Percentiles rank a stretch among this genome's conserved stretches.
phyloP scores from a whole-genome alignment of 495 filamentous ascomycete species.

The Penicillium waksmanii region DNA sequence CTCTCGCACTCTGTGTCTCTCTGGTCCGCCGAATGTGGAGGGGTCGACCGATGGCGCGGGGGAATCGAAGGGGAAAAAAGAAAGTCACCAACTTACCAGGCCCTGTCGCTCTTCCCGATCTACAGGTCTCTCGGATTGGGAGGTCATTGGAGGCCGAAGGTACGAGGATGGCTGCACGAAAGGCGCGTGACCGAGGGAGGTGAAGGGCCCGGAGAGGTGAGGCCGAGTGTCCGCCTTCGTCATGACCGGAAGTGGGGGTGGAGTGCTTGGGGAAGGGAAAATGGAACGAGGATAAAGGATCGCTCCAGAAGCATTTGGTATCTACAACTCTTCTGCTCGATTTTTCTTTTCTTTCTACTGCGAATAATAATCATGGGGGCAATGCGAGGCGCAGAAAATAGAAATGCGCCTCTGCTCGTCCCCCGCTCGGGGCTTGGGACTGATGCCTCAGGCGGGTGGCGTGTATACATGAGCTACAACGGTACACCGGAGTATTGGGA shows the following conservation, averaged over 20 bases:
- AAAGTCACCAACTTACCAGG: constrained; percentile 66
- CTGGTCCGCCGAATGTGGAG: background rate
- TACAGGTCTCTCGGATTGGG: constrained; percentile 70
- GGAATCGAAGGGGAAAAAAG: constrained; percentile 12
- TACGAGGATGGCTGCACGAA: constrained; percentile 86
- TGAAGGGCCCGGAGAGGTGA: constrained; percentile 27
- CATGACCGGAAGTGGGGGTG: constrained; percentile 20
- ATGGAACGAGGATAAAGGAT: background rate
- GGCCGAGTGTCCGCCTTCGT: constrained; percentile 35
- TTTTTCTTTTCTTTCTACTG: background rate
- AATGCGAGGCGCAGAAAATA: constrained; percentile 6
- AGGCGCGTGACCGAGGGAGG: constrained; percentile 49
- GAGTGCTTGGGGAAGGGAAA: constrained; percentile 11
- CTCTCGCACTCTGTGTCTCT: constrained; percentile 4
- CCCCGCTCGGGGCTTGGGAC: background rate
- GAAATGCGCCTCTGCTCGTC: constrained; percentile 5
- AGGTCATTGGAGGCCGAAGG: constrained; percentile 69
- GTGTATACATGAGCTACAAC: background rate
- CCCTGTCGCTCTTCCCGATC: constrained; percentile 92
- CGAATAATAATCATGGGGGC: background rate
- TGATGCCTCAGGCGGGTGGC: constrained; percentile 1
- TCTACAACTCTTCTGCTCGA: background rate
- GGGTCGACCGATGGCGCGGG: constrained; percentile 3
- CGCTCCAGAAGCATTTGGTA: constrained; percentile 1
- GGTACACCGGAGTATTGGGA: background rate